phyloP scores from a whole-genome alignment of 2,329 filamentous ascomycete species.

The Neoscytalidium dimidiatum region DNA sequence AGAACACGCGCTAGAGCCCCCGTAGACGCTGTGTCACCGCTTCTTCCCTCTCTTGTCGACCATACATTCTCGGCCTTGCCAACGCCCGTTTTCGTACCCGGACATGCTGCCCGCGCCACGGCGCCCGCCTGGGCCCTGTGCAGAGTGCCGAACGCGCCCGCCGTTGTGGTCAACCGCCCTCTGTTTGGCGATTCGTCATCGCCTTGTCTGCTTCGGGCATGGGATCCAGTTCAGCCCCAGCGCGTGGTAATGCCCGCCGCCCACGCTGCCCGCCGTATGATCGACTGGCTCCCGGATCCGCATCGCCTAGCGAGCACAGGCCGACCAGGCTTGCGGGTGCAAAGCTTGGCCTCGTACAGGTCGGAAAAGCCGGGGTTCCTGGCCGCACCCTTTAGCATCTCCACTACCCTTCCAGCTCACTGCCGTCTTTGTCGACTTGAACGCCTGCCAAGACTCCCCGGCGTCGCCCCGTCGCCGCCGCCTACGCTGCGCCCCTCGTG shows the following conservation, averaged over 20 bases:
- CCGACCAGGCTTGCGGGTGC: not conserved
- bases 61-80: not conserved
- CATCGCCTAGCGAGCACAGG: conserved; percentile 1
- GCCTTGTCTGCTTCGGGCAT: not conserved
- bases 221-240: not conserved
- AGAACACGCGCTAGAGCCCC: not conserved
- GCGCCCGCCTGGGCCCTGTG: not conserved
- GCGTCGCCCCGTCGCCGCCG: not conserved
- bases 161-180: too few relatives aligned
- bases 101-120: not conserved
- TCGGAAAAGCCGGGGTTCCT: not conserved
- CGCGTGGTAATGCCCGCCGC: not conserved
- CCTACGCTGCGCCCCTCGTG: not conserved
- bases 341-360: not conserved
- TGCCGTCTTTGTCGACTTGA: not conserved
- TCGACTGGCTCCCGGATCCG: conserved; percentile 13
- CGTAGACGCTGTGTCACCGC: conserved; percentile 4
- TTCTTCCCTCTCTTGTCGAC: not conserved
- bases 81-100: conserved; percentile 11
- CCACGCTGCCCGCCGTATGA: conserved; percentile 4
- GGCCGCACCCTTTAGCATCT: not conserved
- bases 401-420: not conserved
- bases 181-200: not conserved
- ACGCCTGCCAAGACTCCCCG: not conserved
- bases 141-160: not conserved